phyloP scores from a whole-genome alignment of 805 yeast species.

The Huiozyma naganishii region DNA sequence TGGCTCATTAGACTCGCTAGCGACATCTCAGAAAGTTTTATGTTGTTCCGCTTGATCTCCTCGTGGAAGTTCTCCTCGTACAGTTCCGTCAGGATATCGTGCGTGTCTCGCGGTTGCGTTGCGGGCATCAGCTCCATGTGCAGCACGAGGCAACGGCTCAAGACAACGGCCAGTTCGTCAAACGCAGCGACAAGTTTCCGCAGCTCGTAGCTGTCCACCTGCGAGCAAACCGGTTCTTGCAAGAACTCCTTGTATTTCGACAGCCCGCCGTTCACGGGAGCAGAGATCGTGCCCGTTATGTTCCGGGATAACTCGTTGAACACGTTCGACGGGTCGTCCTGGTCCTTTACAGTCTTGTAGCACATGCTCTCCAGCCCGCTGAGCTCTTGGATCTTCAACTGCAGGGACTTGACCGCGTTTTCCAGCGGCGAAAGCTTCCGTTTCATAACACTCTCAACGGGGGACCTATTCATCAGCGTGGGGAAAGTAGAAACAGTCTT shows the following conservation, averaged over 20 bases:
- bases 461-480: constrained; percentile 76
- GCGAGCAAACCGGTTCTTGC: constrained; percentile 23
- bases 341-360: constrained; percentile 41
- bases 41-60: constrained; percentile 40
- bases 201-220: constrained; percentile 22
- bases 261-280: constrained; percentile 90
- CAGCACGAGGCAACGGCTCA: constrained; percentile 53
- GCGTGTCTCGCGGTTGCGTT: constrained; percentile 45
- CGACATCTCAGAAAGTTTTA: constrained; percentile 10
- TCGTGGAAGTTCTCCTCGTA: constrained; percentile 55
- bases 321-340: constrained; percentile 35
- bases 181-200: constrained; percentile 35
- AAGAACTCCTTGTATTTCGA: constrained; percentile 70
- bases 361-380: constrained; percentile 55
- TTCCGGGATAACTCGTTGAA: constrained; percentile 61
- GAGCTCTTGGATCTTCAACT: constrained; percentile 61
- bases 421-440: constrained; percentile 70
- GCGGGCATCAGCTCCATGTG: constrained; percentile 56
- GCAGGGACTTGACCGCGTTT: constrained; percentile 62
- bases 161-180: constrained; percentile 53
- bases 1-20: background rate
- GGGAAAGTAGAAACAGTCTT: constrained; percentile 74
- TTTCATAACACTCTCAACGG: constrained; percentile 39
- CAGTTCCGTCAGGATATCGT: constrained; percentile 52
- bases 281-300: constrained; percentile 76